Evolutionary conservation across 345 rosid genomes (phyloP), one percentile per base, ranked within the genome.

Genomic region (Salix viminalis): DNA sequence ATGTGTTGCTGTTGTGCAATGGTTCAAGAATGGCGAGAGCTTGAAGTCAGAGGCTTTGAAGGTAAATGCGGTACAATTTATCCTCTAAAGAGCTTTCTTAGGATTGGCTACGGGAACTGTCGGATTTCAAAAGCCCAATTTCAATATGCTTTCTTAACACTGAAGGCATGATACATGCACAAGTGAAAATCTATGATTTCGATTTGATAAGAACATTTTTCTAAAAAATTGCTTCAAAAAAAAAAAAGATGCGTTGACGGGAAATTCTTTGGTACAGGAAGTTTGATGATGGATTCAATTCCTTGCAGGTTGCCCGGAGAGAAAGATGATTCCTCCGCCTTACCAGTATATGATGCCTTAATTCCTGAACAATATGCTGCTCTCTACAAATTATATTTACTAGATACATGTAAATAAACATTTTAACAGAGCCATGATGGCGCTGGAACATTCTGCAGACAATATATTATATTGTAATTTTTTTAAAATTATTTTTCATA

Each of bases 321-420:
- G 81, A 65, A 76, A 80, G 37, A 80, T 84, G 85, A 80, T 76
- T 73, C 87, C 89, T 54, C 89, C 83, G 16, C 84, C 84, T 7
- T 80, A 65, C 70, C 87, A 86, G 26, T 76, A 78, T 70, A 84
- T 86, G 87, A 82, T 76, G 71, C 86, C 84, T 18, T 80, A 68
- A 80, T 52, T 21, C 30, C 9, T 23, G 36, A 37, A 36, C 70
- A 36, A 9, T 7, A 32, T 36, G 42, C 68, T 8, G 21, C 28
- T 52, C 23, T 52, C 58, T 52, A 52, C 23, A 19, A 19, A 6
- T 52, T 58, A 6, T 3, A n/a, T 12, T 58, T 1, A n/a, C 14
- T n/a, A 58, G n/a, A 52, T 52, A 52, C n/a, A 18, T 52, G 58
- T 18, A 56, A 11, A 9, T 56, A 3, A 56, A 56, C 23, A 56